Evolutionary conservation across 2,329 filamentous ascomycete species (phyloP).

Genomic region (Exophiala sp.): DNA sequence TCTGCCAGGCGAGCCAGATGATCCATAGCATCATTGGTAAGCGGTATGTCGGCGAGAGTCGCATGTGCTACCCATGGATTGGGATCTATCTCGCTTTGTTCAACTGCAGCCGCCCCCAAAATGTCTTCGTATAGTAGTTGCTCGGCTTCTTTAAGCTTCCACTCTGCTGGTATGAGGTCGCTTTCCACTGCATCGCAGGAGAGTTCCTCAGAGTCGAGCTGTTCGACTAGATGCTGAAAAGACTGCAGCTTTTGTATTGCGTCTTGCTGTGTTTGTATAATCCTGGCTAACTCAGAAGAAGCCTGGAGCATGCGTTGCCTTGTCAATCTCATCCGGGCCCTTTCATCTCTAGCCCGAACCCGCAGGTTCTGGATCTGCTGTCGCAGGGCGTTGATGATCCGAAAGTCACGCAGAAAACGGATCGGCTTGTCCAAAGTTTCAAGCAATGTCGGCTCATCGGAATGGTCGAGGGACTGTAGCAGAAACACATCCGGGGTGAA

Average conservation of each 20-base stretch:
- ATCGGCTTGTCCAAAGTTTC: no score
- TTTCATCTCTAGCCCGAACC: conserved; percentile 4
- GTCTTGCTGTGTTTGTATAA: not conserved
- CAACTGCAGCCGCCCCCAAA: not conserved
- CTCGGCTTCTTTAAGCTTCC: conserved; percentile 5
- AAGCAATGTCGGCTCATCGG: no score
- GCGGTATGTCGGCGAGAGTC: not conserved
- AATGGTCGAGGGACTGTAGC: no score
- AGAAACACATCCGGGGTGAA: no score
- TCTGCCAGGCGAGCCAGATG: not conserved
- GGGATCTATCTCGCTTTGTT: not conserved
- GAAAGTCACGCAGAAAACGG: no score
- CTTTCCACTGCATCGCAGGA: not conserved
- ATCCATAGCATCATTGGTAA: not conserved
- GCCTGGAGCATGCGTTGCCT: not conserved
- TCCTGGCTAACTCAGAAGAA: not conserved
- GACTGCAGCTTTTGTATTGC: not conserved
- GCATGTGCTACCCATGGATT: not conserved
- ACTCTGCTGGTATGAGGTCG: conserved; percentile 3
- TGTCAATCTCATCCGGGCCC: not conserved
- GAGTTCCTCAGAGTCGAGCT: not conserved
- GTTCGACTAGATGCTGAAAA: not conserved
- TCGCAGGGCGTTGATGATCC: not conserved
- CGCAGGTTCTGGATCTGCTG: not conserved
- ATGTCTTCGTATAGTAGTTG: not conserved